Conservation (phyloP, 2,329 filamentous ascomycete genomes). For the Bipolaris gigantea region DNA sequence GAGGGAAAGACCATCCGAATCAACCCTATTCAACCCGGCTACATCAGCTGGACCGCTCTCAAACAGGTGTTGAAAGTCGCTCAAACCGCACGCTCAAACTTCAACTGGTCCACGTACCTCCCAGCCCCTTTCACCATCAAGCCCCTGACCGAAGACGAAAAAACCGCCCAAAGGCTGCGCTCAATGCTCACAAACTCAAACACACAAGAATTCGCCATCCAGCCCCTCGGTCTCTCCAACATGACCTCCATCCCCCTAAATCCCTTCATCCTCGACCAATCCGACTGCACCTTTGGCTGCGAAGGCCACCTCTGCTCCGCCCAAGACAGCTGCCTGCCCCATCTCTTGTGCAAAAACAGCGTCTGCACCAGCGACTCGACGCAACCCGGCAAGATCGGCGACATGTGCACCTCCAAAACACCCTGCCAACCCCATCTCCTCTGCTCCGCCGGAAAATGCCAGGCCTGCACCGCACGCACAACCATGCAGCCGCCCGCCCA, state of each 20-base stretch:
- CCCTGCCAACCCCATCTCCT: slow-evolving; percentile 32
- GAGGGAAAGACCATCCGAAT: slow-evolving; percentile 28
- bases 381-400: slow-evolving; percentile 33
- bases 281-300: slow-evolving; percentile 38
- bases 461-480: neutral
- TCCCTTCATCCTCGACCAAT: slow-evolving; percentile 34
- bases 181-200: slow-evolving; percentile 4
- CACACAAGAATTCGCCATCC: slow-evolving; percentile 1
- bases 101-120: slow-evolving; percentile 36
- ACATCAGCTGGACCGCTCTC: slow-evolving; percentile 31
- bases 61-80: slow-evolving; percentile 24
- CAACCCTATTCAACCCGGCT: slow-evolving; percentile 25
- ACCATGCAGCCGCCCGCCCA: neutral
- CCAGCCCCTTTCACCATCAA: slow-evolving; percentile 17
- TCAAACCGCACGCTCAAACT: slow-evolving; percentile 32
- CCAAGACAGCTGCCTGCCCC: slow-evolving; percentile 30
- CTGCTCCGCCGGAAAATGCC: slow-evolving; percentile 28
- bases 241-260: slow-evolving; percentile 29
- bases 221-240: slow-evolving; percentile 17
- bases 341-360: slow-evolving; percentile 39
- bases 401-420: slow-evolving; percentile 33
- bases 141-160: neutral
- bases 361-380: slow-evolving; percentile 26
- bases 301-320: slow-evolving; percentile 35
- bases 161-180: neutral